Conservation (phyloP, 345 rosid genomes). For the Brassica cretica region DNA sequence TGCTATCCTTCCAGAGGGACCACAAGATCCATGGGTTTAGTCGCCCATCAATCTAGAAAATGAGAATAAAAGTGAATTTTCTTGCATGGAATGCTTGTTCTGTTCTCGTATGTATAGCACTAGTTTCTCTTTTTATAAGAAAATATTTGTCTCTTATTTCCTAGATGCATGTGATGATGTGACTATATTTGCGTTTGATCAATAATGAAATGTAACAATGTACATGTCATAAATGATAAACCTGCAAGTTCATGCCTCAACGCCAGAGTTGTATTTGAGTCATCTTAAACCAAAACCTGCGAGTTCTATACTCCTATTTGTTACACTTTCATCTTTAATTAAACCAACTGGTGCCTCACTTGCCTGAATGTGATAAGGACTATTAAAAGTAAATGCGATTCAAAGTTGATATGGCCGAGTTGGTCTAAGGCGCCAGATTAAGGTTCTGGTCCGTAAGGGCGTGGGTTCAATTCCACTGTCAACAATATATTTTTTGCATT, state of each 20-base stretch:
- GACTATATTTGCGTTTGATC: background rate
- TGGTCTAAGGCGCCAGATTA: conserved; percentile 99
- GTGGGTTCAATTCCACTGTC: conserved; percentile 98
- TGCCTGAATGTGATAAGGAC: background rate
- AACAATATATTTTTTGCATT: conserved; percentile 35
- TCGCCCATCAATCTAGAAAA: no score
- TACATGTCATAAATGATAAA: background rate
- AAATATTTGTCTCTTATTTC: no score
- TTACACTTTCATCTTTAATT: background rate
- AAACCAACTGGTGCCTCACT: background rate
- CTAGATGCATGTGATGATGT: background rate
- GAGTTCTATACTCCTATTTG: background rate
- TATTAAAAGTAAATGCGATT: background rate
- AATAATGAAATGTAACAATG: background rate
- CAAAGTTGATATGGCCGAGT: conserved; percentile 91
- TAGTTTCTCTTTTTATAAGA: background rate
- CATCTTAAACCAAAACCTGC: background rate
- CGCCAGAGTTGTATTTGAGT: no score
- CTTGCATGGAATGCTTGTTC: background rate
- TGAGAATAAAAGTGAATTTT: background rate
- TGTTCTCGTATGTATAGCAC: background rate
- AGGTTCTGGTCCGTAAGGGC: conserved; percentile 99
- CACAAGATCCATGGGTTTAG: no score
- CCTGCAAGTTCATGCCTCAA: background rate
- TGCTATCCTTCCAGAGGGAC: no score